phyloP scores from a whole-genome alignment of 1,139 yeast species.

The Yamadazyma sp. region DNA sequence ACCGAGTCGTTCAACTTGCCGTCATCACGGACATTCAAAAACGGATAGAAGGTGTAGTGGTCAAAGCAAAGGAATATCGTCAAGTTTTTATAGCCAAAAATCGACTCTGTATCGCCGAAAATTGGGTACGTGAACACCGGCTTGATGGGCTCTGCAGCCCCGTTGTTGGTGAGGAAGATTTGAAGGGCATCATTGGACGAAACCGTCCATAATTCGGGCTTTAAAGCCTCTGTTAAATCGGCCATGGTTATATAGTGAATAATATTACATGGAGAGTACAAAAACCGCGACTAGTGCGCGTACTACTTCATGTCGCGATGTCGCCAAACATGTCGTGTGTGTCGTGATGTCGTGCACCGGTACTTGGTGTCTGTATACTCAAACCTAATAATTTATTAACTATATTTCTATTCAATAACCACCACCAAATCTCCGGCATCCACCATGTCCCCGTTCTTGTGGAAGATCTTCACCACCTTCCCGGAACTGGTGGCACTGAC shows the following conservation, averaged over 20 bases:
- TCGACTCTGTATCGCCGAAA: slow-evolving; percentile 86
- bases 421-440: slow-evolving; percentile 95
- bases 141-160: slow-evolving; percentile 55
- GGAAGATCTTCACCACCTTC: slow-evolving; percentile 73
- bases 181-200: slow-evolving; percentile 66
- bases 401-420: slow-evolving; percentile 60
- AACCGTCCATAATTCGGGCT: slow-evolving; percentile 66
- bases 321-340: no score
- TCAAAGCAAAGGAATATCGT: slow-evolving; percentile 49
- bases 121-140: slow-evolving; percentile 91
- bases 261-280: no score
- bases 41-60: slow-evolving; percentile 46
- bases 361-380: no score
- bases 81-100: slow-evolving; percentile 79
- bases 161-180: slow-evolving; percentile 50
- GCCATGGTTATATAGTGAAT: no score
- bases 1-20: slow-evolving; percentile 52
- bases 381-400: no score
- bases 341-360: no score
- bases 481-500: slow-evolving; percentile 75
- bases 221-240: slow-evolving; percentile 24
- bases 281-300: no score
- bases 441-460: slow-evolving; percentile 89
- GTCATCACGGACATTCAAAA: slow-evolving; percentile 55
- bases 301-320: no score